A percentile compares a stretch with the other conserved stretches of the same genome.
phyloP scores from a whole-genome alignment of 139 green algal species.

The Coccomyxa sp. region DNA sequence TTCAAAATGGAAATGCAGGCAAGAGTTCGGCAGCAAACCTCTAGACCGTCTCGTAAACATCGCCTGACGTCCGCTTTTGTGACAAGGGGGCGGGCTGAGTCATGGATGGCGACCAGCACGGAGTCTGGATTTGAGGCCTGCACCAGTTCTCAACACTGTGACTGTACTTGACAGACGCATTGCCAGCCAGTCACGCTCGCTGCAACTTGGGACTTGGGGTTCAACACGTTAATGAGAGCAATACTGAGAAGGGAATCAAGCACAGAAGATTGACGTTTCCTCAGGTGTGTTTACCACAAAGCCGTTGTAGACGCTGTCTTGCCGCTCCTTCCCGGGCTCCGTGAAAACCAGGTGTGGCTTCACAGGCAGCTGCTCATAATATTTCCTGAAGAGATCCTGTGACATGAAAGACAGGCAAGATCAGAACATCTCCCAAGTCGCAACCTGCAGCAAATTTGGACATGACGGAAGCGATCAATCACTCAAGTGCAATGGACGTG shows the following conservation, averaged over 20 bases:
- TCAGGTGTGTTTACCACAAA: conserved; percentile 29
- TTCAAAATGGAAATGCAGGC: not conserved
- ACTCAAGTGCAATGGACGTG: too few relatives aligned
- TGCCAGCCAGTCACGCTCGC: too few relatives aligned
- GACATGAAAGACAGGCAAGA: conserved; percentile 12
- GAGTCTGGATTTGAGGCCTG: conserved; percentile 24
- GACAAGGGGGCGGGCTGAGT: conserved; percentile 89
- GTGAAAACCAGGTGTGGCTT: conserved; percentile 73
- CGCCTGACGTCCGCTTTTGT: conserved; percentile 48
- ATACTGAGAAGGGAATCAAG: not conserved
- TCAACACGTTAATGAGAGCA: conserved; percentile 2
- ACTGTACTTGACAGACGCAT: too few relatives aligned
- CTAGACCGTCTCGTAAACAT: conserved; percentile 38
- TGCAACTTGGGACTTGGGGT: too few relatives aligned
- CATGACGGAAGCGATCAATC: too few relatives aligned
- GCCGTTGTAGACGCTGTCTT: conserved; percentile 93
- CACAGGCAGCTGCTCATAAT: conserved; percentile 18
- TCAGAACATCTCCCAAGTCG: too few relatives aligned
- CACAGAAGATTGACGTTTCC: not conserved
- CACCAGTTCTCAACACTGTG: too few relatives aligned
- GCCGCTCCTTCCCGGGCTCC: conserved; percentile 83
- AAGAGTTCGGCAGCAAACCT: conserved; percentile 6
- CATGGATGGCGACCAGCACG: conserved; percentile 88
- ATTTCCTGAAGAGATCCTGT: conserved; percentile 45
- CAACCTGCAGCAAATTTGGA: too few relatives aligned